Conservation (phyloP, 2,329 filamentous ascomycete species). For the Arthrobotrys sphaeroides region DNA sequence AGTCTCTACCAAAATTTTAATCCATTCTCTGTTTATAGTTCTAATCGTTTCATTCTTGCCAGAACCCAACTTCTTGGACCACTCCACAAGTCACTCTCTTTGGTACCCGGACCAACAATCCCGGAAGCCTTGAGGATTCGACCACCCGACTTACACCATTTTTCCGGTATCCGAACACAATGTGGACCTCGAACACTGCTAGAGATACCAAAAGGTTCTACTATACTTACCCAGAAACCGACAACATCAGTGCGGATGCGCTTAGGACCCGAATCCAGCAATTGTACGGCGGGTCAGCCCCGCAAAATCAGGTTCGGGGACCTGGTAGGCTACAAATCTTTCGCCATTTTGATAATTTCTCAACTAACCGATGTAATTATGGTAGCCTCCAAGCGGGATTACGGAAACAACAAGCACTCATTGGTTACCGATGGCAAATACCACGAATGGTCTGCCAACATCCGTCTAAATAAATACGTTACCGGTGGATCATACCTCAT, state of each 20-base stretch:
- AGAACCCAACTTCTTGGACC: conserved; percentile 38
- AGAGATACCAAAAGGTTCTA: conserved; percentile 12
- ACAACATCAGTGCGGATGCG: not conserved
- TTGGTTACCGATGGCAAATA: conserved; percentile 26
- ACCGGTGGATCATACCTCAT: conserved; percentile 32
- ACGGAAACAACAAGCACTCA: not conserved
- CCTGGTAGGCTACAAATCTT: not conserved
- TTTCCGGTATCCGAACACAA: not conserved
- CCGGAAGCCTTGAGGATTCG: conserved; percentile 10
- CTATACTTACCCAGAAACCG: conserved; percentile 45
- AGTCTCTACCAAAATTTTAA: not conserved
- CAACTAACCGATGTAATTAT: not conserved
- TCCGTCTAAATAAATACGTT: conserved; percentile 36
- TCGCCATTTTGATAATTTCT: not conserved
- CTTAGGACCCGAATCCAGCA: conserved; percentile 22
- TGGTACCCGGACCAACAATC: conserved; percentile 13
- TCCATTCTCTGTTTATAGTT: not conserved
- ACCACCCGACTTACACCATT: conserved; percentile 23
- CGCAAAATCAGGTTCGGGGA: conserved; percentile 31
- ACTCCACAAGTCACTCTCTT: conserved; percentile 15
- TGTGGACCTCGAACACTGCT: conserved; percentile 28
- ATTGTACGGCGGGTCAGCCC: conserved; percentile 39
- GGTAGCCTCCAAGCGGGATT: conserved; percentile 7
- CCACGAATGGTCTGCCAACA: conserved; percentile 47
- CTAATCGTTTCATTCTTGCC: not conserved